phyloP scores from a whole-genome alignment of 148 eudicot species.

The Salicornia ramosissima region DNA sequence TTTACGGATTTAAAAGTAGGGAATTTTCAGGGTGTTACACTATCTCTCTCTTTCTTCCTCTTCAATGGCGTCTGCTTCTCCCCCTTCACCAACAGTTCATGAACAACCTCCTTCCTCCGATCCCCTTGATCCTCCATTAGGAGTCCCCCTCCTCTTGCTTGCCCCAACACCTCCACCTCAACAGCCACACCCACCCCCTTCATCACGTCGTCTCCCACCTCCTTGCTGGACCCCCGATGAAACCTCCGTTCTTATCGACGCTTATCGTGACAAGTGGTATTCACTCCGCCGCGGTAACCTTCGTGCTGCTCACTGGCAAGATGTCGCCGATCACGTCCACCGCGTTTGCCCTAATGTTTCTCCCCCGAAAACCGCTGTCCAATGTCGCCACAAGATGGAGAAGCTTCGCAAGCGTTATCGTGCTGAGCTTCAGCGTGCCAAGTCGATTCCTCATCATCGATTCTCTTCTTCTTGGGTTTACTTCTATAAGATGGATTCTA shows the following conservation, averaged over 20 bases:
- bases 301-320: conserved; percentile 76
- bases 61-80: neutral
- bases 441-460: conserved; percentile 34
- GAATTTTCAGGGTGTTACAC: too few relatives aligned
- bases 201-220: conserved; percentile 68
- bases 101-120: neutral
- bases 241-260: conserved; percentile 59
- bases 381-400: conserved; percentile 96
- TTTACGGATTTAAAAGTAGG: too few relatives aligned
- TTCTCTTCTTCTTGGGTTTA: conserved; percentile 65
- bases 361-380: conserved; percentile 74
- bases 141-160: conserved; percentile 11
- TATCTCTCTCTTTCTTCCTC: too few relatives aligned
- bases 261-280: conserved; percentile 73
- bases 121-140: neutral
- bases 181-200: neutral
- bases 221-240: conserved; percentile 97
- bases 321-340: conserved; percentile 58
- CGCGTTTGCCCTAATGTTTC: conserved; percentile 36
- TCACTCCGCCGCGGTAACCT: conserved; percentile 73
- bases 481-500: conserved; percentile 58
- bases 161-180: conserved; percentile 3
- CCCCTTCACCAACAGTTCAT: conserved; percentile 3
- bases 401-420: conserved; percentile 84
- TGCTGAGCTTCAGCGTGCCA: conserved; percentile 57